Base-by-base conservation (phyloP, 768 basidiomycete genomes). In the Lactarius akahatsu region DNA sequence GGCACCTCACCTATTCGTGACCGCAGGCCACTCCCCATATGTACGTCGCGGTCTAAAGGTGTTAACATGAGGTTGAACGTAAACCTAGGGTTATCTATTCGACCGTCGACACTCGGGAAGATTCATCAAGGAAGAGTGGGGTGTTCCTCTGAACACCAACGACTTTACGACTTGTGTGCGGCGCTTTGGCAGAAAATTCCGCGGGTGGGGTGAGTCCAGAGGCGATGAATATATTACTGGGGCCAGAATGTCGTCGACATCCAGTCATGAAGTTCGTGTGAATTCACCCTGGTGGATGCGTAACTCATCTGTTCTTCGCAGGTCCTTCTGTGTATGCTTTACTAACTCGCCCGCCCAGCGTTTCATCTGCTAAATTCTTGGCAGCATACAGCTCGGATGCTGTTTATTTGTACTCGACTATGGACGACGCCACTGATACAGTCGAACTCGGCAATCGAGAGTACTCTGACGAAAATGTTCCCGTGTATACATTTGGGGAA, bases 1-100 rank as follows among this genome's bases (percentile, higher is more conserved):
- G 16, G 87, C 90, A 0, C 92, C 93, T 0, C 89, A 91, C 72
- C 88, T 92, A 64, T 87, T 95, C 68, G 87, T 94, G 23, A 92
- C 94, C 40, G 92, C 90, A 4, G 94, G 94, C 40, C 85, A 89
- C 69, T 86, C 89, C 0, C 85, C 87, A 54, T 89, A 85, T 73
- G 93, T 93, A 71, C 70, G 88, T 81, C 36, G 26, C 13, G 50
- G 15, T 56, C 32, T 20, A 45, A 32, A 15, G 36, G n/a, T 64
- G 34, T 68, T 59, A 7, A 38, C 15, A 50, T 69, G 36, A 45
- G 69, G 38, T 69, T 57, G 50, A 40, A 73, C 68, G 71, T 70
- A 34, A 57, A 70, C 34, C 38, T 73, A 92, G 89, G 91, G 87
- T 1, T 91, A 86, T 74, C 81, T 96, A 2, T 95, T 91, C 72